Evolutionary conservation across 768 basidiomycete genomes (phyloP), one percentile per base, ranked within the genome.

Genomic region (Cubamyces lactineus): DNA sequence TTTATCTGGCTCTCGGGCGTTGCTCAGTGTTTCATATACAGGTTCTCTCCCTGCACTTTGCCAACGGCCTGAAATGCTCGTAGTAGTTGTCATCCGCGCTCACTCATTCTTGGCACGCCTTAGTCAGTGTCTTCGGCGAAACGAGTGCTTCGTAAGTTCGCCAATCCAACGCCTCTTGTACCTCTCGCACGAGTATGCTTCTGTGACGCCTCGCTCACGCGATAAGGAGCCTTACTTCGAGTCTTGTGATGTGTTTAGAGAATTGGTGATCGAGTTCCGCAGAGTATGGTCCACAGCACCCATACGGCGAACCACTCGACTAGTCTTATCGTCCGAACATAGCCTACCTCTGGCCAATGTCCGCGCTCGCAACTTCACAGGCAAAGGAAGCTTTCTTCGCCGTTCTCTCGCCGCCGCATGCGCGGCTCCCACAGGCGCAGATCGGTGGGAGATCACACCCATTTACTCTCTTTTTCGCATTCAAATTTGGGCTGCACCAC

Each of bases 341-440:
- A 59, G 41, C 12, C 26, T 26, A 2, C 26, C 13, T 26, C 42
- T 51, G 49, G 45, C 57, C 57, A 59, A 59, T 59, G 41, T 47
- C n/a, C n/a, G 24, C n/a, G 6, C 41, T 12, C 57, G 49, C 40
- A 17, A 16, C 28, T 45, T 59, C 57, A 43, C 57, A 59, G 41
- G 49, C 48, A 26, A 28, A 43, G 49, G 49, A 26, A 40, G 57
- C 57, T 51, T 28, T 47, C 38, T 43, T n/a, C 6, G 40, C 57
- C 57, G 57, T 43, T 59, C 57, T 59, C 57, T 52, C 57, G 57
- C 57, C 57, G 49, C 57, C 57, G 57, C 57, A 59, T 59, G 57
- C 50, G 57, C 48, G 30, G 41, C 42, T 59, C 57, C 57, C 57
- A 59, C 57, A 59, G 23, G 49, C 41, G n/a, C 41, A 34, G 12